Conservation (phyloP, 139 green algal species). For the Edaphochlamys debaryana region DNA sequence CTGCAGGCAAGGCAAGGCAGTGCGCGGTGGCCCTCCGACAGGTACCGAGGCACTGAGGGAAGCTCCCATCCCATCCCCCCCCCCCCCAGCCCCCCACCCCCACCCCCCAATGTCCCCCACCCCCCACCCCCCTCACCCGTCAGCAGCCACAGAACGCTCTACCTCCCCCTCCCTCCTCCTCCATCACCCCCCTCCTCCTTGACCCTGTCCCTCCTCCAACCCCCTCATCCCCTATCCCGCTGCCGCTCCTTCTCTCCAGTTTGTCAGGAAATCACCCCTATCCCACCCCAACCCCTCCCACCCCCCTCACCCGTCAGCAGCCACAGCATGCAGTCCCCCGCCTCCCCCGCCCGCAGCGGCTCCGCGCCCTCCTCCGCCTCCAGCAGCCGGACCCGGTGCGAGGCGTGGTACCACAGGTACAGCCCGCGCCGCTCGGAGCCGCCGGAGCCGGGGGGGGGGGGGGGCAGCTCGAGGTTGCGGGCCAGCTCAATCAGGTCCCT, state of each 20-base stretch:
- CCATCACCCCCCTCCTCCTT: neutral
- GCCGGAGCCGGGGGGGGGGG: no score
- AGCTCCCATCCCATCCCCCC: no score
- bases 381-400: constrained; percentile 19
- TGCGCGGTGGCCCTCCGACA: no score
- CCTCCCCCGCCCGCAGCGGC: neutral
- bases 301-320: constrained; percentile 22
- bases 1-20: no score
- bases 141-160: neutral
- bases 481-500: constrained; percentile 30
- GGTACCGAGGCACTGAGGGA: no score
- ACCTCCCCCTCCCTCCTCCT: neutral
- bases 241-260: no score
- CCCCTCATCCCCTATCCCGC: no score
- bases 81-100: no score
- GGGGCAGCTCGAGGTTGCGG: constrained; percentile 8
- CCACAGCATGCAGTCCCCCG: constrained; percentile 5
- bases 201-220: neutral
- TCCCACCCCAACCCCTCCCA: neutral
- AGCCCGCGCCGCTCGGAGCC: neutral
- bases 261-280: no score
- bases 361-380: constrained; percentile 18
- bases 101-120: neutral
- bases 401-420: constrained; percentile 46
- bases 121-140: neutral